Evolutionary conservation across 2,329 filamentous ascomycete genomes (phyloP), one percentile per base, ranked within the genome.

Genomic region (Fusarium austroafricanum): DNA sequence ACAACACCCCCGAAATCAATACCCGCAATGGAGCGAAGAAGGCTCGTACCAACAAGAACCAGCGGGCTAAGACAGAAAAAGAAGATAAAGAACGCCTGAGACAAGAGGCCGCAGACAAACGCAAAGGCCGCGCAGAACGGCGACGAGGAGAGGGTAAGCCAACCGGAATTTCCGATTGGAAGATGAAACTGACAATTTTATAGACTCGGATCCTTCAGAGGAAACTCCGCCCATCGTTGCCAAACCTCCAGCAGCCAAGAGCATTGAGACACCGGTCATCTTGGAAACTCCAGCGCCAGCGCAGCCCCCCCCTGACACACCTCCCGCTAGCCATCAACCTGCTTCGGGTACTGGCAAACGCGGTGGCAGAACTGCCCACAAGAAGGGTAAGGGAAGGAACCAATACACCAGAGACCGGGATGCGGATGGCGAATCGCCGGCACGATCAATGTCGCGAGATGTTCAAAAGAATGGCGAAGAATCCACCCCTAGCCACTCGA

Each of bases 341-440:
- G 80, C 83, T 2, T 84, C 76, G 55, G 81, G 76, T 67, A 81
- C 84, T 3, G 83, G 86, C 57, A 92, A 91, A 76, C 91, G 71
- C 80, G 86, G 75, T 75, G 87, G 79, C 58, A 83, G 89, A 73
- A 86, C 88, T 71, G 84, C 89, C 9, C 83, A 86, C 70, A 89
- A 90, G 73, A 89, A 90, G 65, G 89, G 86, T 35, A 89, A 90
- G 60, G 90, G 91, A 18, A 89, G 91, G 66, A 96, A 95, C 68
- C 93, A 96, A 77, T 94, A 95, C 73, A 94, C 91, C 1, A 91
- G 90, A 74, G 91, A 94, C 67, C 87, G 89, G 44, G 91, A 93
- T 46, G 77, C 75, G 7, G 83, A 85, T 29, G 86, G 88, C 28
- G 85, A 83, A 26, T 89, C 89, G 6, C 86, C 87, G 11, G 82